Evolutionary conservation across 2,329 filamentous ascomycete genomes (phyloP).

Genomic region (Penicillium sclerotiorum): DNA sequence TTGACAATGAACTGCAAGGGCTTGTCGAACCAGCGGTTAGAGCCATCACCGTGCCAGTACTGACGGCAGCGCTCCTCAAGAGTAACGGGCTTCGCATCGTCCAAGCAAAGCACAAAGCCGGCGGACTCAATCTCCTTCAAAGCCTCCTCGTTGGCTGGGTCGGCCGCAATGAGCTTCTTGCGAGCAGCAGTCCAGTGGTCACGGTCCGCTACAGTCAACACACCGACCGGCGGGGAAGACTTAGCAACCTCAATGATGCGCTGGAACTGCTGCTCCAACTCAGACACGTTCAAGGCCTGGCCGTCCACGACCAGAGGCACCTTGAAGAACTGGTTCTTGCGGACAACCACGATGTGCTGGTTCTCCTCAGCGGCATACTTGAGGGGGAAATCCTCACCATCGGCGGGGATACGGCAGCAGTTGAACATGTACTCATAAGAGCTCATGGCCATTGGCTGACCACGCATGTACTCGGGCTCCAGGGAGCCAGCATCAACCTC

Average conservation of each 20-base stretch:
- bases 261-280: slow-evolving; percentile 88
- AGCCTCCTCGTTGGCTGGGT: slow-evolving; percentile 74
- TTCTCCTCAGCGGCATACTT: slow-evolving; percentile 76
- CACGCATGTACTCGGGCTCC: slow-evolving; percentile 99
- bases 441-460: slow-evolving; percentile 96
- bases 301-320: slow-evolving; percentile 78
- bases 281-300: slow-evolving; percentile 80
- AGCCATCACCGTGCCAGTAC: slow-evolving; percentile 97
- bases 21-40: slow-evolving; percentile 98
- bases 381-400: slow-evolving; percentile 77
- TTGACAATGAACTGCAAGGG: slow-evolving; percentile 97
- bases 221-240: slow-evolving; percentile 72
- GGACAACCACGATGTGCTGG: slow-evolving; percentile 84
- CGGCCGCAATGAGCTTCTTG: slow-evolving; percentile 72
- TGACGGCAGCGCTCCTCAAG: slow-evolving; percentile 92
- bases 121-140: slow-evolving; percentile 83
- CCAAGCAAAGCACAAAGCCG: slow-evolving; percentile 89
- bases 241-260: slow-evolving; percentile 79
- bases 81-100: slow-evolving; percentile 87
- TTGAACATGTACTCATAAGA: slow-evolving; percentile 99
- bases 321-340: slow-evolving; percentile 99
- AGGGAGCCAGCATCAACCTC: slow-evolving; percentile 79
- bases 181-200: slow-evolving; percentile 90
- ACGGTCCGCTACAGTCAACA: slow-evolving; percentile 87
- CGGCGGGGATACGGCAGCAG: slow-evolving; percentile 78